Evolutionary conservation across 2,329 filamentous ascomycete species (phyloP), one percentile per base, ranked within the genome.

Genomic region (Phialophora verrucosa): DNA sequence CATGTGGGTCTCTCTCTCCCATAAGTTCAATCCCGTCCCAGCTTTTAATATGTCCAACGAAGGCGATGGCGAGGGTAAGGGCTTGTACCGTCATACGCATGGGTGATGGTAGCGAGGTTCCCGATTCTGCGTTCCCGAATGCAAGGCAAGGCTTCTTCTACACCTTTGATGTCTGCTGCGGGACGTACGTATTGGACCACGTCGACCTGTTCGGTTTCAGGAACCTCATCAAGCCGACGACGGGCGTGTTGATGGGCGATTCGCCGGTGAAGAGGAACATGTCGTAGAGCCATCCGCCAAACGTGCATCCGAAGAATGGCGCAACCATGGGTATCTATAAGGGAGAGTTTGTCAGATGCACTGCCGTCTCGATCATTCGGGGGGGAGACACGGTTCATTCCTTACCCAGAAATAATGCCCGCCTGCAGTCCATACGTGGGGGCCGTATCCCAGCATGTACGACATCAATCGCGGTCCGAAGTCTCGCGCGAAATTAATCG

Each of bases 401-500:
- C 63, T 63, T 54, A 68, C 69, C 71, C 71, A 72, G 60, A 71
- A 71, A 74, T 91, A 92, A 74, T 91, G 90, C 10, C 82, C 82
- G 1, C 89, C 88, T 1, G 87, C 85, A 8, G 81, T 83, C 87
- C 88, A 92, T 0, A 91, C 90, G 54, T 88, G 83, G 49, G 75
- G 76, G 0, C 88, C 88, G 74, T 92, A 92, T 2, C 90, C 90
- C 57, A 91, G 71, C 73, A 88, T 84, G 73, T 87, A 90, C 0
- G 86, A 85, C 69, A 90, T 85, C 55, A 91, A 76, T 14, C 90
- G 81, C 7, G 90, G 89, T 0, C 88, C 88, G 74, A 92, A 90
- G 70, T 92, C 90, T 76, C 90, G 83, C 32, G 89, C 90, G 49
- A 91, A 77, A 73, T 92, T 92, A 70, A 92, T 91, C 12, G 90